These are phyloP conservation scores for Coemansia sp. DNA, from an alignment of 192 early-diverging fungal species.

Conservation along the genomic window DNA sequence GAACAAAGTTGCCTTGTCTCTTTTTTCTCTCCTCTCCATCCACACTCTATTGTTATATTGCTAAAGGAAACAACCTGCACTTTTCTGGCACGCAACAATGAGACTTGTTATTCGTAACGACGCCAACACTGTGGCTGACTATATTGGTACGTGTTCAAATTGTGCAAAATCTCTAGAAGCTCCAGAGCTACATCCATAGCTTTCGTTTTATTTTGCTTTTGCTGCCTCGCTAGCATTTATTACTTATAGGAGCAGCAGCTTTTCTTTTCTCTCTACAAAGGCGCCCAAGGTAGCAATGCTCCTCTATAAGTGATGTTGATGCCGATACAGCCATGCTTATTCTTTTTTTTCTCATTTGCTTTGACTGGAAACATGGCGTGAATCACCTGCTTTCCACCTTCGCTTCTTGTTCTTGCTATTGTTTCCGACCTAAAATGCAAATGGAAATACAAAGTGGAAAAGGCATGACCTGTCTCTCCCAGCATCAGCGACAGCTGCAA, in stretches of 20 bases:
- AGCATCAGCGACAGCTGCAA: background rate
- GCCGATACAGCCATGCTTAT: too few species aligned
- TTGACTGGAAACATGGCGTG: too few species aligned
- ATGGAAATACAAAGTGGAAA: background rate
- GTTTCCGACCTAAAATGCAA: background rate
- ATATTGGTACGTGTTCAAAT: conserved; percentile 62
- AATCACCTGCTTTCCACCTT: background rate
- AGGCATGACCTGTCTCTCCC: background rate
- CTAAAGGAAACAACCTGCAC: background rate
- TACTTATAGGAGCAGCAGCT: too few species aligned
- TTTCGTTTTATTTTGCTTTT: background rate
- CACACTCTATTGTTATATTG: conserved; percentile 3
- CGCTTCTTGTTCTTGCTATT: background rate
- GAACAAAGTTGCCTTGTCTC: conserved; percentile 4
- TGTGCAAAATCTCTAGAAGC: too few species aligned
- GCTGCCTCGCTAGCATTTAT: too few species aligned
- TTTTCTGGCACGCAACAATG: conserved; percentile 45
- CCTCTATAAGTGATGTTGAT: too few species aligned
- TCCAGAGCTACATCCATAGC: background rate
- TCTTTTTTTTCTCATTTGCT: too few species aligned
- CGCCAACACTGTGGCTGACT: conserved; percentile 69
- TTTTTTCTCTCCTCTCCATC: conserved; percentile 9
- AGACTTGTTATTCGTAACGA: conserved; percentile 75
- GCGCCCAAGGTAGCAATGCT: too few species aligned
- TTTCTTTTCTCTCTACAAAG: too few species aligned